Evolutionary conservation across 352 stramenopile species (phyloP).

Genomic region (Pythium aristosporum): DNA sequence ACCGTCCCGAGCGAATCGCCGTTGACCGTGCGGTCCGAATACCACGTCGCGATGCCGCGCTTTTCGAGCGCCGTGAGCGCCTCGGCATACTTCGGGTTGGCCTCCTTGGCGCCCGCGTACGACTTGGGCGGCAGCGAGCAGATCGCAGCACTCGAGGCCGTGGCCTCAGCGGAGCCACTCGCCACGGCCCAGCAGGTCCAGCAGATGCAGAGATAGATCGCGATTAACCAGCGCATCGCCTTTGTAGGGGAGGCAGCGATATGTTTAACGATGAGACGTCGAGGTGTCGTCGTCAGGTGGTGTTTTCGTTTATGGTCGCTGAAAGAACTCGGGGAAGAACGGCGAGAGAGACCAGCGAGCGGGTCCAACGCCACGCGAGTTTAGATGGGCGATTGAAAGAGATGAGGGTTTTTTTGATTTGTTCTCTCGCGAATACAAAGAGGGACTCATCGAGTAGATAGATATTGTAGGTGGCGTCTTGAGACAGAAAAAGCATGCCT

Average conservation of each 20-base stretch:
- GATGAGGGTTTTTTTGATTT: too few relatives aligned
- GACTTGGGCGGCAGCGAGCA: constrained; percentile 48
- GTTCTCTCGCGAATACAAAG: too few relatives aligned
- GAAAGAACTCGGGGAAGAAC: neutral
- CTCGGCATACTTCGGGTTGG: constrained; percentile 40
- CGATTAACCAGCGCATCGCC: constrained; percentile 7
- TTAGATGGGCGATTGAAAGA: neutral
- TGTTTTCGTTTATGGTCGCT: neutral
- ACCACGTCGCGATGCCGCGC: constrained; percentile 45
- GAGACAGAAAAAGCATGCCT: too few relatives aligned
- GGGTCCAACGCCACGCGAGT: neutral
- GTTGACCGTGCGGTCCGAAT: constrained; percentile 40
- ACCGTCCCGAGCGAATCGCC: constrained; percentile 38
- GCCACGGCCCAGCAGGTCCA: neutral
- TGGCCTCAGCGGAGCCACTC: neutral
- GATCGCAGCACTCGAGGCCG: constrained; percentile 33
- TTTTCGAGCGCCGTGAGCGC: constrained; percentile 56
- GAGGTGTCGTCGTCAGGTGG: constrained; percentile 3
- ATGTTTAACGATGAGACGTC: neutral
- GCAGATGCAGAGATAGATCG: neutral
- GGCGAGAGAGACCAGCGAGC: neutral
- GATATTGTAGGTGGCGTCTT: too few relatives aligned
- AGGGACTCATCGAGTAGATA: too few relatives aligned
- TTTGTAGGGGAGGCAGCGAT: neutral
- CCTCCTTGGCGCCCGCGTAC: constrained; percentile 40